phyloP scores from a whole-genome alignment of 768 basidiomycete species.

The Panaeolus cyanescens region DNA sequence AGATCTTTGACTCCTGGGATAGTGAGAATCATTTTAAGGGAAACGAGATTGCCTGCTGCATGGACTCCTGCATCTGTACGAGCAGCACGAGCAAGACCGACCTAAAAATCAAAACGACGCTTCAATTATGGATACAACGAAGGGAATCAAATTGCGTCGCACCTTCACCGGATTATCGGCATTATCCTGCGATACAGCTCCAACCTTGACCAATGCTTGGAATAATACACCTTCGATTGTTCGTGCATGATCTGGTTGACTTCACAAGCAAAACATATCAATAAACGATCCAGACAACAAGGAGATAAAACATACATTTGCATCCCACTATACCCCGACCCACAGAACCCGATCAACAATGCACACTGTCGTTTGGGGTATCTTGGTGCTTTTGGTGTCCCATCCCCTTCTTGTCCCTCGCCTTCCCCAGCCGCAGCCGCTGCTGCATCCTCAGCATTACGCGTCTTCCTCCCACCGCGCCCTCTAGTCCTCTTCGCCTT shows the following conservation, averaged over 20 bases:
- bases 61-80: conserved; percentile 98
- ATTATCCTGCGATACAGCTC: conserved; percentile 95
- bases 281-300: neutral
- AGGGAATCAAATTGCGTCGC: conserved; percentile 4
- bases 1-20: conserved; percentile 75
- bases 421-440: conserved; percentile 4
- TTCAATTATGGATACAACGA: neutral
- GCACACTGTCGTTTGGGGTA: conserved; percentile 86
- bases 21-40: conserved; percentile 83
- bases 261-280: conserved; percentile 24
- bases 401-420: conserved; percentile 20
- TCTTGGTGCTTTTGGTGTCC: conserved; percentile 50
- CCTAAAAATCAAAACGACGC: conserved; percentile 43
- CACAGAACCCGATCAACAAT: conserved; percentile 87
- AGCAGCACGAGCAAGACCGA: conserved; percentile 84
- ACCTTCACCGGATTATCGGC: conserved; percentile 90
- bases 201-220: conserved; percentile 82
- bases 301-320: conserved; percentile 75
- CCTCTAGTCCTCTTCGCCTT: conserved; percentile 40
- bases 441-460: conserved; percentile 31
- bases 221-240: conserved; percentile 94
- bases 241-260: conserved; percentile 64
- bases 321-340: conserved; percentile 92
- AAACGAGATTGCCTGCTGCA: conserved; percentile 92
- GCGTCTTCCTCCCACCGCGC: conserved; percentile 45